Evolutionary conservation across 2,329 filamentous ascomycete species (phyloP).

Genomic region (Colletotrichum sp.): DNA sequence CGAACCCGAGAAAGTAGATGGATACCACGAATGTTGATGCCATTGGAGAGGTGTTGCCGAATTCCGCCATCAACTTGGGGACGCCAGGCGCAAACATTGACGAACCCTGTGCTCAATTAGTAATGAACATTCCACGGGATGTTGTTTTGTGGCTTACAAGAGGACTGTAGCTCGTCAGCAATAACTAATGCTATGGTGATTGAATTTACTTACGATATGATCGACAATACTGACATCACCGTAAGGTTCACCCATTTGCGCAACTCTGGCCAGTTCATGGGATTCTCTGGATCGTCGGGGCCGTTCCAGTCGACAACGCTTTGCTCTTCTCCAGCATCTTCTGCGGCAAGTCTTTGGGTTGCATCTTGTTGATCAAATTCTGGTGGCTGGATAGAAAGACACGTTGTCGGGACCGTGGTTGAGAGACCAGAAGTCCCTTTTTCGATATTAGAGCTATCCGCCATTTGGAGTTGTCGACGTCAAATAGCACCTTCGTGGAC

Average conservation of each 20-base stretch:
- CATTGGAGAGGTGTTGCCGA: conserved; percentile 46
- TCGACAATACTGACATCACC: conserved; percentile 28
- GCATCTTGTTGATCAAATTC: rapidly evolving
- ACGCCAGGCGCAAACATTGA: conserved; percentile 63
- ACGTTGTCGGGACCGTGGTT: rapidly evolving
- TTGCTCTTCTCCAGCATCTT: background rate
- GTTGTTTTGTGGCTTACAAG: background rate
- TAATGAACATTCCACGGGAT: too few relatives aligned
- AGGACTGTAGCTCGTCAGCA: conserved; percentile 15
- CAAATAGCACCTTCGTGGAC: rapidly evolving
- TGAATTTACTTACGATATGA: conserved; percentile 13
- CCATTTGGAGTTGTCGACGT: background rate
- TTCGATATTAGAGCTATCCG: background rate
- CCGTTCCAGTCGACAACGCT: conserved; percentile 61
- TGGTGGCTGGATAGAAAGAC: background rate
- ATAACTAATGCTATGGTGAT: background rate
- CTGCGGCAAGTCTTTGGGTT: rapidly evolving
- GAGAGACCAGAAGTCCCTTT: background rate
- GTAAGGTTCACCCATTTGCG: conserved; percentile 38
- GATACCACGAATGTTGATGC: conserved; percentile 61
- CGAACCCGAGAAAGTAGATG: conserved; percentile 59
- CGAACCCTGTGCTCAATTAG: conserved; percentile 22
- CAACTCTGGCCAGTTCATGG: conserved; percentile 68
- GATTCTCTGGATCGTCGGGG: conserved; percentile 64
- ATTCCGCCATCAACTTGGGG: conserved; percentile 58